Conservation (phyloP, 2,329 filamentous ascomycete genomes). For the Nectriaceae sp. region DNA sequence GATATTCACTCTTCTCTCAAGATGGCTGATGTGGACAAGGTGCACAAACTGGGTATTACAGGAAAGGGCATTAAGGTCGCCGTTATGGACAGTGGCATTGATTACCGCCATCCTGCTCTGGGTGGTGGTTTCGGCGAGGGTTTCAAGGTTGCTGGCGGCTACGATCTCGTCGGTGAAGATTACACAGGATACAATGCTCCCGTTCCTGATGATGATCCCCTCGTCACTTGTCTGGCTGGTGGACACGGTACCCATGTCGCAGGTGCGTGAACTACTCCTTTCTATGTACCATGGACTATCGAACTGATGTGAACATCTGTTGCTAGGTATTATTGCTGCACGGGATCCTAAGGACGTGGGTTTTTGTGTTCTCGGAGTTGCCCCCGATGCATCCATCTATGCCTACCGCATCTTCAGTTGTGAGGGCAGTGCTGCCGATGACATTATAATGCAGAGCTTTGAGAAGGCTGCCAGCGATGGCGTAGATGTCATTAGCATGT, state of each 20-base stretch:
- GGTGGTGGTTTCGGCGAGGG: conserved; percentile 24
- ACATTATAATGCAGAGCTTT: conserved; percentile 29
- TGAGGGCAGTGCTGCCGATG: conserved; percentile 10
- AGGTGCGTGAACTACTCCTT: not conserved
- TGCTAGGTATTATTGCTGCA: conserved; percentile 4
- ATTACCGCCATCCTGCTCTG: conserved; percentile 24
- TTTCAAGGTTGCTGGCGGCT: conserved; percentile 26
- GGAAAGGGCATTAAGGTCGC: conserved; percentile 28
- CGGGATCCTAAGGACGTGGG: conserved; percentile 6
- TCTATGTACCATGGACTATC: not conserved
- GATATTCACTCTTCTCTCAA: not conserved
- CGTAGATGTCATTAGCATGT: conserved; percentile 32
- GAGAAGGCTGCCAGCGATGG: conserved; percentile 25
- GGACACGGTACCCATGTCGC: conserved; percentile 6
- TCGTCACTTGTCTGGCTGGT: conserved; percentile 9
- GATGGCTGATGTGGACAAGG: not conserved
- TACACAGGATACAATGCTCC: not conserved
- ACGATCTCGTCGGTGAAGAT: conserved; percentile 23
- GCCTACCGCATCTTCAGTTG: conserved; percentile 24
- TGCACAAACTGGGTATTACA: conserved; percentile 23
- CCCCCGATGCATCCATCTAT: conserved; percentile 23
- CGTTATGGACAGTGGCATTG: conserved; percentile 28
- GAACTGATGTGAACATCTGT: not conserved
- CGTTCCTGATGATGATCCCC: conserved; percentile 4
- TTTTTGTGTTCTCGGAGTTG: conserved; percentile 22